These are phyloP conservation scores for Alisma plantagoaquatica DNA, from an alignment of 106 monocot genomes.

Conservation along the genomic window DNA sequence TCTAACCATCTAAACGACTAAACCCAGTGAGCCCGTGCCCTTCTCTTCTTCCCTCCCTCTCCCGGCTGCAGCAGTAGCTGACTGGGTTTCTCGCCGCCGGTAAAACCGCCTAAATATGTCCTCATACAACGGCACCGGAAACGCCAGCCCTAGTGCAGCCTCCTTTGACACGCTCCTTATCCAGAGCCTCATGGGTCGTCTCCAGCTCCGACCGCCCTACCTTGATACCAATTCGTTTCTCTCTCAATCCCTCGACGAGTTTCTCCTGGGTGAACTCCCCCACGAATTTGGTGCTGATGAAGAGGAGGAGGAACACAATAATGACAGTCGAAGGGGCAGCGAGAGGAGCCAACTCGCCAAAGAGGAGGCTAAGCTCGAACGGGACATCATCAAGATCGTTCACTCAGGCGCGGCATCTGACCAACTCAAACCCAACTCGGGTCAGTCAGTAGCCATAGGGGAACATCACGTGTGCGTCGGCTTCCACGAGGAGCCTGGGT, in stretches of 20 bases:
- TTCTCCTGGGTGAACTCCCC: constrained; percentile 34
- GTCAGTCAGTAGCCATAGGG: constrained; percentile 77
- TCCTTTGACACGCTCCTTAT: constrained; percentile 61
- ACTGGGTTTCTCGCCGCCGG: no score
- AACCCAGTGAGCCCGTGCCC: no score
- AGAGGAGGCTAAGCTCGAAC: constrained; percentile 87
- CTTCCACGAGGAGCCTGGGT: constrained; percentile 52
- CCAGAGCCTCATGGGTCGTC: constrained; percentile 63
- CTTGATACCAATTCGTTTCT: constrained; percentile 67
- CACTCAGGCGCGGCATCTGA: constrained; percentile 43
- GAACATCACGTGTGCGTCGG: constrained; percentile 91
- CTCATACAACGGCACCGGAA: no score
- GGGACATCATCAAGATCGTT: constrained; percentile 70
- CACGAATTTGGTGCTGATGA: constrained; percentile 3
- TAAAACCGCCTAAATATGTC: no score
- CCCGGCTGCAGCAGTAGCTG: no score
- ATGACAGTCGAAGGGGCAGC: no score
- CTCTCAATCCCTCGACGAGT: constrained; percentile 52
- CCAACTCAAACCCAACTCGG: constrained; percentile 74
- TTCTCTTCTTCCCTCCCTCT: no score
- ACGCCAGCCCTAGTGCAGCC: constrained; percentile 18
- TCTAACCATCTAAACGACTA: no score
- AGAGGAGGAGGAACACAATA: no score
- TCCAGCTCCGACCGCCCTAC: constrained; percentile 65
- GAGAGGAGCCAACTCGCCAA: constrained; percentile 28